Evolutionary conservation across 108 stramenopile genomes (phyloP), one percentile per base, ranked within the genome.

Genomic region (Aurantiochytrium sp.): DNA sequence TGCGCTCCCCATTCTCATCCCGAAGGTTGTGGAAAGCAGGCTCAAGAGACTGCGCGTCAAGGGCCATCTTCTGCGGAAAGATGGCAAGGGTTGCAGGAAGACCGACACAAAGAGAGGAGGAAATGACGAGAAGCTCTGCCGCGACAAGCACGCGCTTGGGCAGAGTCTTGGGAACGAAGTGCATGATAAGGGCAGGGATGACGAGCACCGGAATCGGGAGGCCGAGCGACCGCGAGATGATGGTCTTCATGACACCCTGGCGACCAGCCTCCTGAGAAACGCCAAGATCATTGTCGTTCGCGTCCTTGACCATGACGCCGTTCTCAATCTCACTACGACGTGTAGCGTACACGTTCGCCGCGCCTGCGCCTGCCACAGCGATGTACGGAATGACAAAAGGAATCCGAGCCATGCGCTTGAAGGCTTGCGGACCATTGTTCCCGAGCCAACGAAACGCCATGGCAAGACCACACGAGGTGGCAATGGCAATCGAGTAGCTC

Each of bases 231-330:
- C 73, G 73, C 18, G 73, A 83, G 23, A 83, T 25, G n/a, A 83
- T 83, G 51, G 73, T 83, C 28, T 83, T 83, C 44, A 83, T 83
- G n/a, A 83, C 73, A 23, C 73, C 73, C 51, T 83, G 73, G 44
- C 51, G 44, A 44, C 73, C 73, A 83, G 73, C 73, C 51, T 83
- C 73, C 73, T 83, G 44, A 6, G 73, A 83, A 14, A 83, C 73
- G 44, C 73, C 73, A n/a, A 83, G 73, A 18, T 83, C 73, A 12
- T 83, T 83, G 73, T 44, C 73, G 51, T 83, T 83, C 18, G 73
- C 73, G 2, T 83, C 73, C 44, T 53, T 47, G 21, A 83, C 73
- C 44, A 83, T 83, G 49, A 83, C 73, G 28, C 73, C 73, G 49
- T 83, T 83, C 10, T 83, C 73, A n/a, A 83, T 83, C 73, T 83